phyloP scores from a whole-genome alignment of 1,284 basidiomycete species.

The Schizopora paradoxa region DNA sequence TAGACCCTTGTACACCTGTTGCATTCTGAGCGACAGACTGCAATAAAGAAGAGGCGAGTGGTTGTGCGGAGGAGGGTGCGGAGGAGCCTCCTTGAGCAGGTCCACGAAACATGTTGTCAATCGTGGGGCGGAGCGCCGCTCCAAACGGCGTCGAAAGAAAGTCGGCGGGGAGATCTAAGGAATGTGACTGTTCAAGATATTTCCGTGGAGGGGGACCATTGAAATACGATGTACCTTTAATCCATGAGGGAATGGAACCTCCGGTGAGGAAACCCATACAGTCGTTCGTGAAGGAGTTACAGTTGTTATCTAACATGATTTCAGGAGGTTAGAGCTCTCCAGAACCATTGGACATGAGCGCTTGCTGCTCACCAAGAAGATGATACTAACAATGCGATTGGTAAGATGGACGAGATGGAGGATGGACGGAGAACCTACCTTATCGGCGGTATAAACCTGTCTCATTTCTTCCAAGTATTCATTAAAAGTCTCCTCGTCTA shows the following conservation, averaged over 20 bases:
- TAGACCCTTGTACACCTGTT: slow-evolving; percentile 24
- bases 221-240: slow-evolving; percentile 47
- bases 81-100: slow-evolving; percentile 41
- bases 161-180: slow-evolving; percentile 75
- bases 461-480: slow-evolving; percentile 76
- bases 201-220: too few species aligned
- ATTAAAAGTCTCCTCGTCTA: slow-evolving; percentile 80
- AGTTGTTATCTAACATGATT: slow-evolving; percentile 64
- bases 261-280: slow-evolving; percentile 82
- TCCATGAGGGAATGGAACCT: slow-evolving; percentile 70
- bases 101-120: slow-evolving; percentile 79
- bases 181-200: not conserved
- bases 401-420: slow-evolving; percentile 10
- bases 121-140: slow-evolving; percentile 78
- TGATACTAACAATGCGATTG: slow-evolving; percentile 58
- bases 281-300: slow-evolving; percentile 90
- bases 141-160: slow-evolving; percentile 91
- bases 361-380: slow-evolving; percentile 56
- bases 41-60: slow-evolving; percentile 56
- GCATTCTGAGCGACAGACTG: slow-evolving; percentile 59
- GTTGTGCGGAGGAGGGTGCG: slow-evolving; percentile 35
- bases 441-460: slow-evolving; percentile 80
- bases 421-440: slow-evolving; percentile 43
- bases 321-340: slow-evolving; percentile 1
- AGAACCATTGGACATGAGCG: not conserved